These are phyloP conservation scores for Kazachstania bromeliacearum DNA, from an alignment of 805 yeast genomes.

Conservation along the genomic window DNA sequence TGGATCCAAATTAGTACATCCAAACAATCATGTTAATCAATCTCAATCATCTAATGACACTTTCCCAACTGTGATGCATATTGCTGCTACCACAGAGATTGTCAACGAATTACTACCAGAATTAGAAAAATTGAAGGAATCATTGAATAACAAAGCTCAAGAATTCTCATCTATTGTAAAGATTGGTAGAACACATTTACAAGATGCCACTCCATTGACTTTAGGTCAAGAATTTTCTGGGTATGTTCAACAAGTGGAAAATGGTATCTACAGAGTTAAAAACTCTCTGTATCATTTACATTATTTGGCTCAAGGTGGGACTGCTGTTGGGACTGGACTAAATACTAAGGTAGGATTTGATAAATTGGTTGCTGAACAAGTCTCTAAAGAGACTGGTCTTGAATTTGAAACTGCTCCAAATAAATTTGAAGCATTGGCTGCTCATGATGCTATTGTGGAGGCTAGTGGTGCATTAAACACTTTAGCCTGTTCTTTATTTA, in stretches of 20 bases:
- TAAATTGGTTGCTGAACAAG: conserved; percentile 76
- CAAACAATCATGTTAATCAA: conserved; percentile 97
- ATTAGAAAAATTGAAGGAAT: conserved; percentile 62
- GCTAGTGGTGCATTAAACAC: conserved; percentile 96
- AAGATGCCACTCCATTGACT: conserved; percentile 97
- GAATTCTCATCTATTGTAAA: conserved; percentile 88
- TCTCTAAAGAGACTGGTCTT: conserved; percentile 77
- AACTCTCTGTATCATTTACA: conserved; percentile 63
- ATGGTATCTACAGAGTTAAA: conserved; percentile 85
- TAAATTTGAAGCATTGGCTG: conserved; percentile 98
- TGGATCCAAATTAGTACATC: conserved; percentile 92
- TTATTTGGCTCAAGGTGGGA: conserved; percentile 96
- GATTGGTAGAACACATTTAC: conserved; percentile 97
- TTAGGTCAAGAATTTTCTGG: conserved; percentile 98
- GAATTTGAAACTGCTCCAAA: conserved; percentile 93
- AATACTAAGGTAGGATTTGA: conserved; percentile 91
- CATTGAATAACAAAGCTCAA: conserved; percentile 66
- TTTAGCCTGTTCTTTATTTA: conserved; percentile 84
- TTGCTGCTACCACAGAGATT: conserved; percentile 93
- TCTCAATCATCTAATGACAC: conserved; percentile 98
- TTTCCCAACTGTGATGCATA: conserved; percentile 99
- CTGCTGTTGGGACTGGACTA: conserved; percentile 98
- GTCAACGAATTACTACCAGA: conserved; percentile 68
- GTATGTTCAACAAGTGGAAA: conserved; percentile 84
- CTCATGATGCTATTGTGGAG: conserved; percentile 97